These are phyloP conservation scores for Fraxinus anomala DNA, from an alignment of 257 asterid species.

Conservation along the genomic window DNA sequence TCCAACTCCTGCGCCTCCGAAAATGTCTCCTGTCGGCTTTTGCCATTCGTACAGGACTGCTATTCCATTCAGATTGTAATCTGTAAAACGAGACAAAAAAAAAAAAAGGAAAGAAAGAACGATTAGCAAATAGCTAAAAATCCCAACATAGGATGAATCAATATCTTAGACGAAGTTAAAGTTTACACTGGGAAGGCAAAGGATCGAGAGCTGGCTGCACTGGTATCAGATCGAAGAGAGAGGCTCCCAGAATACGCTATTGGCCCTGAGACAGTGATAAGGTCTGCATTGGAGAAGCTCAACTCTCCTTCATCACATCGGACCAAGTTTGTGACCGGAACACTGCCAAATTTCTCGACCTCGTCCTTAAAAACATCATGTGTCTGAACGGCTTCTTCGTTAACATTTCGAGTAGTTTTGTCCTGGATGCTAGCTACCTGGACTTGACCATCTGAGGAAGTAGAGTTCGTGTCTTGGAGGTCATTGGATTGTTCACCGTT, in stretches of 20 bases:
- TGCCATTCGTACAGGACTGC: slow-evolving; percentile 95
- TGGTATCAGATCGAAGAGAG: slow-evolving; percentile 87
- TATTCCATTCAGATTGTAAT: slow-evolving; percentile 82
- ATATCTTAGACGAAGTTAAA: not conserved
- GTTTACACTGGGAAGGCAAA: slow-evolving; percentile 91
- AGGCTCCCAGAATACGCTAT: slow-evolving; percentile 67
- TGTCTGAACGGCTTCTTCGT: slow-evolving; percentile 26
- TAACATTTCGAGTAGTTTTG: slow-evolving; percentile 9
- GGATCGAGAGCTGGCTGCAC: slow-evolving; percentile 81
- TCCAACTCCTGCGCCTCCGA: slow-evolving; percentile 74
- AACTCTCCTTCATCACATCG: slow-evolving; percentile 63
- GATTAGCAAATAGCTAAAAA: not conserved
- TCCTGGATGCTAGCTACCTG: slow-evolving; percentile 20
- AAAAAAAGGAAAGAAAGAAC: too few relatives aligned
- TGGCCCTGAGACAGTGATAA: slow-evolving; percentile 65
- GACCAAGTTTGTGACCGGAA: slow-evolving; percentile 31
- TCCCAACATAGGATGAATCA: not conserved
- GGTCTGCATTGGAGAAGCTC: slow-evolving; percentile 67
- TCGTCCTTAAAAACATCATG: slow-evolving; percentile 22
- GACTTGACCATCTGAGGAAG: slow-evolving; percentile 18
- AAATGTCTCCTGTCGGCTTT: slow-evolving; percentile 65
- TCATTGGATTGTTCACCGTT: slow-evolving; percentile 21
- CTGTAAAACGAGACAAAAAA: slow-evolving; percentile 38
- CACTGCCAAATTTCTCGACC: slow-evolving; percentile 20
- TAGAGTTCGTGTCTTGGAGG: slow-evolving; percentile 22